phyloP scores from a whole-genome alignment of 441 rosid genomes.

The Biscutella laevigata region DNA sequence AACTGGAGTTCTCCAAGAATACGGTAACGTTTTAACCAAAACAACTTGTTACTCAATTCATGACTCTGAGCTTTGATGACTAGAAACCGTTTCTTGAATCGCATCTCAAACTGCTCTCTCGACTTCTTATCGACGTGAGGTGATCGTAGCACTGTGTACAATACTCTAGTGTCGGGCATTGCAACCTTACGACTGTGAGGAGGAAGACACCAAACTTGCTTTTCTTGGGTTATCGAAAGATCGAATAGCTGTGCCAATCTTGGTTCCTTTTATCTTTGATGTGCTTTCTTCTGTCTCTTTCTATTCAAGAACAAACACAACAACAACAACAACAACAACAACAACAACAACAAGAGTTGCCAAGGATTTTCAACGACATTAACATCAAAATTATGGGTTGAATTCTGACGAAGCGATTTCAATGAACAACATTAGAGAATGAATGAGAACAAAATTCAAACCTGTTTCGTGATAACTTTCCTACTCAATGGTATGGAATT shows the following conservation, averaged over 20 bases:
- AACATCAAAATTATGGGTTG: neutral
- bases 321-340: neutral
- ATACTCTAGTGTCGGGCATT: slow-evolving; percentile 22
- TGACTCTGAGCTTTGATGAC: slow-evolving; percentile 29
- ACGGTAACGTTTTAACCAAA: slow-evolving; percentile 28
- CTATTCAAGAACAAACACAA: slow-evolving; percentile 29
- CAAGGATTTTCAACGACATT: neutral
- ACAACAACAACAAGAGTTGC: neutral
- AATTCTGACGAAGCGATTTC: neutral
- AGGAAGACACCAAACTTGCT: slow-evolving; percentile 27
- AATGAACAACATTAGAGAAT: neutral
- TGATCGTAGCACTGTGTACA: slow-evolving; percentile 23
- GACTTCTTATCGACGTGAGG: slow-evolving; percentile 28
- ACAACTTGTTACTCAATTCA: slow-evolving; percentile 25
- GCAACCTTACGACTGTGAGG: slow-evolving; percentile 25
- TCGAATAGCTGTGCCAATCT: slow-evolving; percentile 22
- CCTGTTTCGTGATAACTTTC: slow-evolving; percentile 62
- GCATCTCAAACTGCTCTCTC: slow-evolving; percentile 26
- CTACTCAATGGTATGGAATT: slow-evolving; percentile 44
- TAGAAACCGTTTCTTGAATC: slow-evolving; percentile 24
- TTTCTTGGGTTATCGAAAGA: slow-evolving; percentile 18
- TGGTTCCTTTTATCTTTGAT: slow-evolving; percentile 27
- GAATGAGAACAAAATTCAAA: slow-evolving; percentile 13
- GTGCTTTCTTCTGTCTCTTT: slow-evolving; percentile 30
- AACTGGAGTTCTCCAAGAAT: slow-evolving; percentile 25